phyloP scores from a whole-genome alignment of 257 asterid species.

The Oldenlandia corymbosa region DNA sequence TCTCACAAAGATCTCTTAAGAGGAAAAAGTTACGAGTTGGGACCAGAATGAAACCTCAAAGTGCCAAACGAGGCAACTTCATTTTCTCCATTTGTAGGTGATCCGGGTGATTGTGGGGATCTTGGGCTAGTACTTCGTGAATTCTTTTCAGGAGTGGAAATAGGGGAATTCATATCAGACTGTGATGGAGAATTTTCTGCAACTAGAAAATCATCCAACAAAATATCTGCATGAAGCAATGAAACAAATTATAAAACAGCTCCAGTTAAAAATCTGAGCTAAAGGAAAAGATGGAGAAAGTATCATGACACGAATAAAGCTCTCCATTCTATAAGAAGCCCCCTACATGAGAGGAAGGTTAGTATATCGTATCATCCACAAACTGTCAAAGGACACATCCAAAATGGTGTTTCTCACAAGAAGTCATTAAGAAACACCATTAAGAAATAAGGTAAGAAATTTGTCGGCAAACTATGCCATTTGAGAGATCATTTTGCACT shows the following conservation, averaged over 20 bases:
- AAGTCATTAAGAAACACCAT: neutral
- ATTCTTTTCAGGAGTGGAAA: conserved; percentile 44
- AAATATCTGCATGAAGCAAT: conserved; percentile 45
- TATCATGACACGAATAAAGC: neutral
- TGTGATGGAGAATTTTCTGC: conserved; percentile 85
- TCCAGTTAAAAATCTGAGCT: neutral
- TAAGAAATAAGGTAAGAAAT: neutral
- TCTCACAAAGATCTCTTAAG: conserved; percentile 8
- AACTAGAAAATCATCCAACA: conserved; percentile 78
- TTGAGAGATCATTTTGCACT: neutral
- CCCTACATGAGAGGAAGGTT: too few species aligned
- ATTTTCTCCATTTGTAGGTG: conserved; percentile 49
- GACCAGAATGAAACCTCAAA: conserved; percentile 49
- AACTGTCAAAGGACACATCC: neutral
- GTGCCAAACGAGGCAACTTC: conserved; percentile 48
- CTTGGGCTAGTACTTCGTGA: conserved; percentile 48
- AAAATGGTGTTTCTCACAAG: neutral
- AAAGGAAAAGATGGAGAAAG: neutral
- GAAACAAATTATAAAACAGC: neutral
- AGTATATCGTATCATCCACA: neutral
- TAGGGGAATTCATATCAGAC: conserved; percentile 48
- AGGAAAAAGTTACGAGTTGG: conserved; percentile 13
- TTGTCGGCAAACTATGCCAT: neutral
- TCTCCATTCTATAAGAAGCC: too few species aligned
- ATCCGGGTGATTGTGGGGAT: conserved; percentile 29